Evolutionary conservation across 768 basidiomycete species (phyloP), one percentile per base, ranked within the genome.

Genomic region (Sporobolomyces pararoseus): DNA sequence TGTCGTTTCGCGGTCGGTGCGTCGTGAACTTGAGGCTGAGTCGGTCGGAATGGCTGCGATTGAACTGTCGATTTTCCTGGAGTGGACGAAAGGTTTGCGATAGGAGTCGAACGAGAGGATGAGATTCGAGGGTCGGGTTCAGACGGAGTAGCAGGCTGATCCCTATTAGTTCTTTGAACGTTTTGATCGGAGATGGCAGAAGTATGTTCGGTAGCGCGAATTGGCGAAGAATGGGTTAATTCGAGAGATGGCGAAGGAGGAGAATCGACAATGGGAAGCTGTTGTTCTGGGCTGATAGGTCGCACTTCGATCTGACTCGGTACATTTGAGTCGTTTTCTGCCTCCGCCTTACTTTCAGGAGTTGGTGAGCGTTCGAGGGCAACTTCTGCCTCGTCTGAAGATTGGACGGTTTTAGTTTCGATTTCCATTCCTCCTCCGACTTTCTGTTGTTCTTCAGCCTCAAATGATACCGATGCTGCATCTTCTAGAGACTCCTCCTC

Each of bases 1-100:
- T 70, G 69, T 0, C 69, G 63, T 0, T 29, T 44, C 0, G 69
- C 64, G 13, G 69, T 66, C 16, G 64, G 69, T 0, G 64, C 69
- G 23, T 53, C 69, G 37, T 37, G 61, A 19, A 52, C 25, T 35
- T 27, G 61, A 5, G 47, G 34, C 27, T 63, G 61, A 14, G 50
- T 7, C 49, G 23, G 23, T 16, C 61, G 46, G 21, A 23, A 10
- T 3, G 35, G 4, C 4, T 39, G n/a, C 3, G 58, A 17, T 13
- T 7, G 25, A 31, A 13, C 42, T 21, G 57, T 25, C 23, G 42
- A 2, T n/a, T 31, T 31, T 23, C 23, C 32, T 1, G 58, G 51
- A 14, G 68, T 57, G 3, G 44, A 2, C 10, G 50, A 39, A 6
- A 6, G 7, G 32, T 23, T 44, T 21, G 4, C 2, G 10, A 27